These are phyloP conservation scores for Trametes sanguinea DNA, from an alignment of 768 basidiomycete species.

Conservation along the genomic window DNA sequence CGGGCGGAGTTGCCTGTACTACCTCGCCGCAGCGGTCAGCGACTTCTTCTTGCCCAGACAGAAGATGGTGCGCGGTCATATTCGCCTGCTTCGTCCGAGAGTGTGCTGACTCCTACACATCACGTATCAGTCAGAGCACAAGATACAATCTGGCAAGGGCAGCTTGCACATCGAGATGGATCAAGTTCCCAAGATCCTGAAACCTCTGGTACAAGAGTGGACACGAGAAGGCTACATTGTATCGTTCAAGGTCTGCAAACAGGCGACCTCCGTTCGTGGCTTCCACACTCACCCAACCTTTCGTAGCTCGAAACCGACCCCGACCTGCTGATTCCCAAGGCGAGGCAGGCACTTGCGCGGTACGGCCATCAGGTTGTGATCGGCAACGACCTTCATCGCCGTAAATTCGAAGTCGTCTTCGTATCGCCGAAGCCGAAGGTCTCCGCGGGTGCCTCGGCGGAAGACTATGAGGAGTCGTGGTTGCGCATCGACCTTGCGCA, in stretches of 20 bases:
- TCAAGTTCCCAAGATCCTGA: constrained; percentile 95
- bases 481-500: constrained; percentile 52
- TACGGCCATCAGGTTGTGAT: constrained; percentile 98
- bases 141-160: constrained; percentile 97
- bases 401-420: constrained; percentile 92
- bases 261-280: not conserved
- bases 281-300: not conserved
- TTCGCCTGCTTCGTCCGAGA: not conserved
- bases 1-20: constrained; percentile 82
- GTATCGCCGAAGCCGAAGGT: constrained; percentile 53
- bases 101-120: not conserved
- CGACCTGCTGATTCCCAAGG: constrained; percentile 84
- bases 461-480: constrained; percentile 58
- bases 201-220: constrained; percentile 95
- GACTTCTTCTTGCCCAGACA: constrained; percentile 96
- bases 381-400: constrained; percentile 89
- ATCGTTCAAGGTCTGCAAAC: constrained; percentile 82
- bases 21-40: constrained; percentile 96
- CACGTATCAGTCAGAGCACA: constrained; percentile 86
- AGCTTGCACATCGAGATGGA: constrained; percentile 97
- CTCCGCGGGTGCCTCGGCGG: constrained; percentile 20
- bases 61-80: constrained; percentile 66
- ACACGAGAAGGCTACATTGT: constrained; percentile 87
- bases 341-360: constrained; percentile 80
- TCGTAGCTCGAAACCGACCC: constrained; percentile 90